Percentiles rank a stretch among this genome's conserved stretches.
Evolutionary conservation across 2,329 filamentous ascomycete species (phyloP).

Genomic region (Trichocomaceae sp.): DNA sequence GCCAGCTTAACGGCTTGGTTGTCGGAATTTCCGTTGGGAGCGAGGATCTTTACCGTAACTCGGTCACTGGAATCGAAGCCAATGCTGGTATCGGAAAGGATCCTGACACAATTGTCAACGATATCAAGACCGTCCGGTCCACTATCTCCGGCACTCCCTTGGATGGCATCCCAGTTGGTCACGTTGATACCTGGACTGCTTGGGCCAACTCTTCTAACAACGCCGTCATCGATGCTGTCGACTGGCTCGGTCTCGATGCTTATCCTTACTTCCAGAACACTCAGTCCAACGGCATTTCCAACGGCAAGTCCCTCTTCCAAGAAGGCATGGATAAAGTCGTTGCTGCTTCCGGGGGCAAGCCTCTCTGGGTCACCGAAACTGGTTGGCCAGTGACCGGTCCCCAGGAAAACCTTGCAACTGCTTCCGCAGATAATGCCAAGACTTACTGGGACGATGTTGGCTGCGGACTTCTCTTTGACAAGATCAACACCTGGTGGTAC

Average conservation of each 20-base stretch:
- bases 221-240: conserved; percentile 60
- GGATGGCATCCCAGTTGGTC: conserved; percentile 56
- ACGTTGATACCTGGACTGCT: conserved; percentile 84
- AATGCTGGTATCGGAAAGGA: conserved; percentile 57
- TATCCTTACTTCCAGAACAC: conserved; percentile 78
- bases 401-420: conserved; percentile 54
- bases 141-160: conserved; percentile 57
- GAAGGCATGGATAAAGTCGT: conserved; percentile 57
- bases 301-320: conserved; percentile 62
- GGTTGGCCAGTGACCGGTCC: conserved; percentile 74
- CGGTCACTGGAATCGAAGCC: conserved; percentile 60
- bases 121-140: conserved; percentile 62
- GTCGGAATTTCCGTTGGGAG: conserved; percentile 79
- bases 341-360: conserved; percentile 56
- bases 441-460: conserved; percentile 75
- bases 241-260: conserved; percentile 78
- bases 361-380: conserved; percentile 81
- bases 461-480: conserved; percentile 47
- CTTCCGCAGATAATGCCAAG: conserved; percentile 63
- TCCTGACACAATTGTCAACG: conserved; percentile 57
- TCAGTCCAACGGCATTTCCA: conserved; percentile 58
- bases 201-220: conserved; percentile 68
- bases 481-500: conserved; percentile 41
- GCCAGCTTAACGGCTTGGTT: conserved; percentile 51
- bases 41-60: conserved; percentile 79